Base-by-base conservation (phyloP, 2,329 filamentous ascomycete species). In the Ophiostoma ips region DNA sequence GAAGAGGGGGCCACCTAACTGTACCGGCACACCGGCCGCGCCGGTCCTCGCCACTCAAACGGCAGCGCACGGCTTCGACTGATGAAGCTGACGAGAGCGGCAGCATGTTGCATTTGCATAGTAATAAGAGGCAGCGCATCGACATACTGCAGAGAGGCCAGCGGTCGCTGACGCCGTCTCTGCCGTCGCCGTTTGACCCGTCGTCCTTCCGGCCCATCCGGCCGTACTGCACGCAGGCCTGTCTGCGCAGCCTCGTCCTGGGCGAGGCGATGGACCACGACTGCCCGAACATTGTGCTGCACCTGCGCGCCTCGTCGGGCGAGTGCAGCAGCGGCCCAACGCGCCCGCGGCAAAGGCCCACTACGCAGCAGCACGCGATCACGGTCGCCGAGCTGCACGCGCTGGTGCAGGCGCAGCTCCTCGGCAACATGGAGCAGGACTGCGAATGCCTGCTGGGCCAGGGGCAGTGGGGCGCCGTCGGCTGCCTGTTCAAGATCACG, bases 191-290 rank as follows among this genome's bases (percentile, higher is more conserved):
- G 3, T 43, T 50, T 8, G 52, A 53, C 21, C 52, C 52, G 31
- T 50, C 52, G 35, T 46, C 49, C 13, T 53, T 53, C 16, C 19
- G 19, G 11, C 37, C 37, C 4, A 40, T 40, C 12, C 37, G 18
- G 18, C 37, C 37, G 3, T 55, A 55, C 49, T 55, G 53, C 33
- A 52, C 50, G 15, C 53, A 55, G 31, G 50, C 51, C 24, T 55
- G 53, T 30, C 40, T 55, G 28, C 33, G 38, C 7, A 38, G 53
- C 18, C 49, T 55, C 15, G 40, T 38, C 11, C 30, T 46, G 18
- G 50, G 49, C 28, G 38, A 33, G 21, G 36, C 28, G n/a, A 30
- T 51, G 16, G 49, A 55, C 31, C 2, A 11, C 5, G 19, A 41
- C 31, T 52, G 53, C 18, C 53, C 53, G 28, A 55, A 55, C 21